These are phyloP conservation scores for Eucalyptus tenuipes DNA, from an alignment of 345 rosid genomes.

Conservation along the genomic window DNA sequence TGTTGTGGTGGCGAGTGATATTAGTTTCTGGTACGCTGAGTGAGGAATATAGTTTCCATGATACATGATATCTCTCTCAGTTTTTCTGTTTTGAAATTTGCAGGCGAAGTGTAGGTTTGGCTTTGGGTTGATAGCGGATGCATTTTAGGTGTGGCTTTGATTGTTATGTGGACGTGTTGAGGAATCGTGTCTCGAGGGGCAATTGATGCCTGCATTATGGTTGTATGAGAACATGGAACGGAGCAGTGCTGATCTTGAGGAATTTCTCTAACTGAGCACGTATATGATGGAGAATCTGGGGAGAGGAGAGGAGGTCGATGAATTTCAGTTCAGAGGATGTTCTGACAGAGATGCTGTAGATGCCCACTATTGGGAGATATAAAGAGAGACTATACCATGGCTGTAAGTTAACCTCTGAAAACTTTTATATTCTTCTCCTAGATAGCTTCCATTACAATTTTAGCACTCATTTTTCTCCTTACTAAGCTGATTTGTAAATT, in stretches of 20 bases:
- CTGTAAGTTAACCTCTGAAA: not conserved
- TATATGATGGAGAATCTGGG: not conserved
- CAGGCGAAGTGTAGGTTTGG: not conserved
- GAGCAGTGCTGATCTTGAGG: not conserved
- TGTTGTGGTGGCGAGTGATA: not conserved
- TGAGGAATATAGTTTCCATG: not conserved
- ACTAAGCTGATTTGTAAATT: not conserved
- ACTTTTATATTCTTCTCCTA: not conserved
- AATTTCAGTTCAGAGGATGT: not conserved
- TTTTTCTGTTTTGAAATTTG: not conserved
- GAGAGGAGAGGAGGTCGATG: not conserved
- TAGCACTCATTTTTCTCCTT: not conserved
- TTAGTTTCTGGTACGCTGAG: not conserved
- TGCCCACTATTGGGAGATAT: not conserved
- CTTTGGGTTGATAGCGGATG: not conserved
- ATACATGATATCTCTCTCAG: not conserved
- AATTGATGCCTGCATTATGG: not conserved
- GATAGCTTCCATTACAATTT: not conserved
- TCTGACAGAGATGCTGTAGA: not conserved
- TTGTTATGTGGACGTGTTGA: not conserved
- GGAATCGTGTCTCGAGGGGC: not conserved
- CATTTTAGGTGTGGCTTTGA: not conserved
- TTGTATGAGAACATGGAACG: not conserved
- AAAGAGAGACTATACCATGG: not conserved
- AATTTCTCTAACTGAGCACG: not conserved